phyloP scores from a whole-genome alignment of 1,139 yeast genomes.

The Blastobotrys ciferrii region DNA sequence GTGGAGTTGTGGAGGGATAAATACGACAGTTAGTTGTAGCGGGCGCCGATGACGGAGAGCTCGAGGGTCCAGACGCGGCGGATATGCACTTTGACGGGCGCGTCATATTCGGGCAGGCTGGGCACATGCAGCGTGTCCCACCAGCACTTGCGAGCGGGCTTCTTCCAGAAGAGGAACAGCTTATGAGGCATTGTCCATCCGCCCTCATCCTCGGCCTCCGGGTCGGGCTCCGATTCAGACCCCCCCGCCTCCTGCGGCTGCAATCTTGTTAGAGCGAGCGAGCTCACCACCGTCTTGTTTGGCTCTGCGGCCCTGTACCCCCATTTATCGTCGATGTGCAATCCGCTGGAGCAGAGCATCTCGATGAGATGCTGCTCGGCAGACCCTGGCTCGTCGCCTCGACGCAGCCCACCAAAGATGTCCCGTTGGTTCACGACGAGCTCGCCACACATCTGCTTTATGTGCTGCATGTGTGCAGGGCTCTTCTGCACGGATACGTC shows the following conservation, averaged over 20 bases:
- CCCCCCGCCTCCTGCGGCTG: conserved; percentile 21
- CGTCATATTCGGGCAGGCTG: conserved; percentile 47
- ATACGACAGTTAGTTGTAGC: conserved; percentile 1
- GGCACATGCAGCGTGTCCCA: conserved; percentile 70
- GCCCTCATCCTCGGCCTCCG: conserved; percentile 26
- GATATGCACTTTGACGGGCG: conserved; percentile 58
- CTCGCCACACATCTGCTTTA: conserved; percentile 72
- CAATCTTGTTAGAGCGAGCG: conserved; percentile 77
- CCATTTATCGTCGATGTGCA: conserved; percentile 69
- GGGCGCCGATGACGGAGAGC: conserved; percentile 32
- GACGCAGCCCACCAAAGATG: conserved; percentile 67
- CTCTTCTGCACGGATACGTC: conserved; percentile 36
- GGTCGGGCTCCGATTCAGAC: conserved; percentile 7
- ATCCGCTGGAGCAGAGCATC: conserved; percentile 93
- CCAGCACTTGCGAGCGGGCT: conserved; percentile 99
- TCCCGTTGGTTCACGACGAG: conserved; percentile 53
- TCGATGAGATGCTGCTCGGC: conserved; percentile 95
- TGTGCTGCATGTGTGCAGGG: conserved; percentile 47
- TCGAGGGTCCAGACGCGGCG: conserved; percentile 87
- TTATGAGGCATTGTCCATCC: conserved; percentile 59
- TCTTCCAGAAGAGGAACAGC: conserved; percentile 88
- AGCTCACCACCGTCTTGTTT: conserved; percentile 77
- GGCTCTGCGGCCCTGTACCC: conserved; percentile 86
- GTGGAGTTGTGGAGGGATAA: too few relatives aligned
- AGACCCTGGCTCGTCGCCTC: conserved; percentile 62